Evolutionary conservation across 805 yeast species (phyloP), one percentile per base, ranked within the genome.

Genomic region (Lachancea lanzarotensis): DNA sequence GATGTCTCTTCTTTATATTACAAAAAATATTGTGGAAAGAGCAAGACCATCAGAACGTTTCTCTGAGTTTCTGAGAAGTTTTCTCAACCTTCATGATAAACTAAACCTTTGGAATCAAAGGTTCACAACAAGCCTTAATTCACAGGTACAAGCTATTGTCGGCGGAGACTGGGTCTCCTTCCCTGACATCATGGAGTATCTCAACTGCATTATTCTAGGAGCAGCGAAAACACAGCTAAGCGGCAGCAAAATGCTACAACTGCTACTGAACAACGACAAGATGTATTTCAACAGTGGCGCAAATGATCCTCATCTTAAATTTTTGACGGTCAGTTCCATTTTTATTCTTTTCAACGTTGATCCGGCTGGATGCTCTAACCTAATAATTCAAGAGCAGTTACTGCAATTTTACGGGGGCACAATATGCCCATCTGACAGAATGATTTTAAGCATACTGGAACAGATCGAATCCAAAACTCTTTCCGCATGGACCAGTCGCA

Each of bases 121-220:
- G 4, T 74, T 82, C 3, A 53, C 56, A 8, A 52, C 71, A 6
- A 66, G 80, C 43, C 47, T 82, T 12, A 79, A 82, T 50, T 68
- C 91, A 0, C 86, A 84, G 48, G 56, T 83, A 26, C 89, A 84
- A 57, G 85, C 75, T 3, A 55, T 82, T 10, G 66, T 83, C 25
- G 67, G 67, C 1, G 62, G 65, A 2, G 52, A 58, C 30, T 83
- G 88, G 83, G 55, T 76, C 1, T 50, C 52, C 12, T 51, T 70
- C 22, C 60, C 54, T 2, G 46, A 48, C 0, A 68, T 76, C n/a
- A 54, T 85, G 51, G 68, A 72, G 34, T 76, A 81, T 54, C 65
- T 69, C 2, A 52, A 65, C 33, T 48, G 76, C 1, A 16, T 71
- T 7, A 54, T 79, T 13, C 46, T 71, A 33, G 52, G 69, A 2